phyloP scores from a whole-genome alignment of 441 rosid genomes.

The Populus hybrid region DNA sequence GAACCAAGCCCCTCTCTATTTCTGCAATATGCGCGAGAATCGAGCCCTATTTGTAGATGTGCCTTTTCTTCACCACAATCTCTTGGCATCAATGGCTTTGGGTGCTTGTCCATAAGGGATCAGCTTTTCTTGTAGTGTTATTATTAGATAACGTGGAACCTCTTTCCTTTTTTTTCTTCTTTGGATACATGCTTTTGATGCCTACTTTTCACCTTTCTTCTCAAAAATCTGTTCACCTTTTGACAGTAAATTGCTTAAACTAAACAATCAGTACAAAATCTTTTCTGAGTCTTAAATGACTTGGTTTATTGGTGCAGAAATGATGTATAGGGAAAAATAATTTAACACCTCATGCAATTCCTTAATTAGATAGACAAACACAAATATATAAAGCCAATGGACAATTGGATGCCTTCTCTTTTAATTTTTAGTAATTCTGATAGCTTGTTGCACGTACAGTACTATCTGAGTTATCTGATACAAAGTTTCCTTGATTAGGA shows the following conservation, averaged over 20 bases:
- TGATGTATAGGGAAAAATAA: neutral
- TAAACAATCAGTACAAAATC: neutral
- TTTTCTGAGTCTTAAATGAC: neutral
- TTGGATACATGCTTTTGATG: constrained; percentile 22
- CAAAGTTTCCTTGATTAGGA: neutral
- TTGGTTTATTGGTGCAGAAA: too few relatives aligned
- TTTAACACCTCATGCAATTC: neutral
- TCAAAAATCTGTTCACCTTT: constrained; percentile 29
- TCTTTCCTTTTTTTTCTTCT: constrained; percentile 14
- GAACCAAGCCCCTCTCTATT: neutral
- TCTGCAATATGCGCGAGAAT: neutral
- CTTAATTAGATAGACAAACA: neutral
- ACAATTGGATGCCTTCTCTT: neutral
- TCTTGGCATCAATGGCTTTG: neutral
- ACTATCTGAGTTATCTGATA: neutral
- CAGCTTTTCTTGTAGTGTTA: constrained; percentile 17
- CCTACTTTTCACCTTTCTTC: constrained; percentile 16
- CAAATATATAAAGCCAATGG: neutral
- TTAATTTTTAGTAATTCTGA: neutral
- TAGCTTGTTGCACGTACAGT: too few relatives aligned
- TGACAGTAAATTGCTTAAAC: constrained; percentile 11
- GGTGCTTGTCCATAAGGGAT: constrained; percentile 3
- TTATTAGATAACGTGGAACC: constrained; percentile 18
- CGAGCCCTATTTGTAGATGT: constrained; percentile 27
- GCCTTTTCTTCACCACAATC: constrained; percentile 19